Base-by-base conservation (phyloP, 1,284 basidiomycete genomes). In the Fomitopsis betulina region DNA sequence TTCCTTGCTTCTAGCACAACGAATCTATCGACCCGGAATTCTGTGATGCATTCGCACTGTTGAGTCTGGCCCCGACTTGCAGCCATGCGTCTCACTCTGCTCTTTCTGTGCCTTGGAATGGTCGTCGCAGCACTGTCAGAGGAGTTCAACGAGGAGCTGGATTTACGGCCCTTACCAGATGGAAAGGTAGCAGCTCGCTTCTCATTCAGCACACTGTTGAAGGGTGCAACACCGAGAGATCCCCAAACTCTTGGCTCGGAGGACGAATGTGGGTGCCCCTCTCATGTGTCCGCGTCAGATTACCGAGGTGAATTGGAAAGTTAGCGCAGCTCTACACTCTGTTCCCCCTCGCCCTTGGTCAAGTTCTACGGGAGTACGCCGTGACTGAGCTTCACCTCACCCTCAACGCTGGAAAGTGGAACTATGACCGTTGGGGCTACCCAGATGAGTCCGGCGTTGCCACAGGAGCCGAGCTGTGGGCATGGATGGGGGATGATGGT, bases 351-450 rank as follows among this genome's bases (percentile, higher is more conserved):
- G 79, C 88, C 0, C 78, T 98, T 17, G 87, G 95, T 2, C 91
- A 97, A 69, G 88, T 97, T 19, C 77, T 97, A 25, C 85, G 89
- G 58, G 84, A 91, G 69, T 91, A 93, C 69, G 85, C 87, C 0
- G 86, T 96, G 23, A 87, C 91, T 0, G 93, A 96, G 65, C 79
- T 98, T 15, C 91, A 95, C 64, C 82, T 98, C 1, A 86, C 87
- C 12, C 81, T 98, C 57, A 96, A 94, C 61, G 86, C 93, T 10
- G 96, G 96, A 9, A 88, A 88, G 62, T 98, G 96, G 96, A 83
- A 91, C 68, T 94, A 95, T 68, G 81, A 84, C 37, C 73, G 80
- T n/a, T 96, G 94, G 89, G 91, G 91, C 0, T 83, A 86, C 62
- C 92, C 93, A 1, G 83, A 86, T 37, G 88, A 91, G 62, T 74